Evolutionary conservation across 2,329 filamentous ascomycete genomes (phyloP), one percentile per base, ranked within the genome.

Genomic region (Beauveria bassiana): DNA sequence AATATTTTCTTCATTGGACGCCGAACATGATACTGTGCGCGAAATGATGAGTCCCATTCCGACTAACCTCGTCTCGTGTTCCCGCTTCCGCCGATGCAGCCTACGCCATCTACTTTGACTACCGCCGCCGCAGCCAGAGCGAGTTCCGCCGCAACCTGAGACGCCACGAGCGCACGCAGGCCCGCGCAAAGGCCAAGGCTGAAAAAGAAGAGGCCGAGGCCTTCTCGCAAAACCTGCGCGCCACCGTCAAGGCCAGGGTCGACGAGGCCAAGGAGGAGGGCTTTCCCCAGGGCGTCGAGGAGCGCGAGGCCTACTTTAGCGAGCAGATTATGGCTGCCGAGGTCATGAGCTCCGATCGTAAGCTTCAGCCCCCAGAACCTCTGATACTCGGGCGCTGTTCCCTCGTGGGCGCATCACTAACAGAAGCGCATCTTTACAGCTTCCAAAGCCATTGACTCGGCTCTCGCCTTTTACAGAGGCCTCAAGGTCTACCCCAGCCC

Each of bases 401-500:
- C 22, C 24, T 8, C 3, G 20, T 7, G 9, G 31, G n/a, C 24
- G 45, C 45, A 47, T 43, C 2, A 42, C 58, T 61, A 22, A 63
- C 53, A 42, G 40, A 31, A 24, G 10, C 28, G 9, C 14, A 31
- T 5, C 22, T 14, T 22, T 65, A 65, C 68, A 90, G 87, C 87
- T 68, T 78, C 85, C 67, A 85, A 87, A 71, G 80, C 83, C 46
- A 76, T 96, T 63, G 93, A 97, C 67, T 91, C 95, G 57, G 93
- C 95, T 53, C 80, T 98, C 64, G 91, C 90, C 75, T 99, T 99
- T 79, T 99, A 98, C 85, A 96, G 93, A 83, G 95, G 93, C 50
- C 85, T 99, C 68, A 99, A 99, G 84, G 95, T 98, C 69, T 99
- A 99, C 79, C 95, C 95, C 58, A 89, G 91, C 70, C 95, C 93